A percentile compares a stretch with the other conserved stretches of the same genome.
These are phyloP conservation scores for Phytopythium sindhum DNA, from an alignment of 352 stramenopile genomes.

Conservation along the genomic window DNA sequence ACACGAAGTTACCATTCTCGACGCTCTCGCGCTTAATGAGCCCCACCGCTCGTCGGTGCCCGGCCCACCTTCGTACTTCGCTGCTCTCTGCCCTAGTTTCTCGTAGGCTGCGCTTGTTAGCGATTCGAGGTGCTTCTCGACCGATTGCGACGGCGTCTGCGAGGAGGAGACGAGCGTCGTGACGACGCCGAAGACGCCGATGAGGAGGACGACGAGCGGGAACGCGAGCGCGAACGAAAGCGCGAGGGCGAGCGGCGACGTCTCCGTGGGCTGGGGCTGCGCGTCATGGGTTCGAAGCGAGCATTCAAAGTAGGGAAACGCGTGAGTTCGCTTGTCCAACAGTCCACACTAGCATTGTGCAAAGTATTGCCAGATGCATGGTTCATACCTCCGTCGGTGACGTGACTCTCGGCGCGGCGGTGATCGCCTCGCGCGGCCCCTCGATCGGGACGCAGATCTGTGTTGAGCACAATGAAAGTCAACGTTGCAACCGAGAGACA, in stretches of 20 bases:
- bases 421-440: slow-evolving; percentile 14
- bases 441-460: slow-evolving; percentile 30
- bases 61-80: too few species aligned
- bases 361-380: neutral
- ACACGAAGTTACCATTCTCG: neutral
- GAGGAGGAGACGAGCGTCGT: slow-evolving; percentile 20
- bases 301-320: neutral
- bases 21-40: neutral
- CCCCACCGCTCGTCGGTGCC: neutral
- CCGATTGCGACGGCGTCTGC: slow-evolving; percentile 16
- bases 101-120: neutral
- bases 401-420: slow-evolving; percentile 1
- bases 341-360: too few species aligned
- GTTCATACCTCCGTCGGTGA: neutral
- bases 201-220: slow-evolving; percentile 21
- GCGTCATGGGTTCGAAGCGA: too few species aligned
- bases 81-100: neutral
- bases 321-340: neutral
- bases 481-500: neutral
- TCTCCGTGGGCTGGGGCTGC: neutral
- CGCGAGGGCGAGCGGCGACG: slow-evolving; percentile 1
- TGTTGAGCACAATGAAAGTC: neutral
- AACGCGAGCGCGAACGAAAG: neutral
- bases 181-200: slow-evolving; percentile 20
- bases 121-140: neutral